Evolutionary conservation across 495 filamentous ascomycete genomes (phyloP), one percentile per base, ranked within the genome.

Genomic region (Podospora appendiculata): DNA sequence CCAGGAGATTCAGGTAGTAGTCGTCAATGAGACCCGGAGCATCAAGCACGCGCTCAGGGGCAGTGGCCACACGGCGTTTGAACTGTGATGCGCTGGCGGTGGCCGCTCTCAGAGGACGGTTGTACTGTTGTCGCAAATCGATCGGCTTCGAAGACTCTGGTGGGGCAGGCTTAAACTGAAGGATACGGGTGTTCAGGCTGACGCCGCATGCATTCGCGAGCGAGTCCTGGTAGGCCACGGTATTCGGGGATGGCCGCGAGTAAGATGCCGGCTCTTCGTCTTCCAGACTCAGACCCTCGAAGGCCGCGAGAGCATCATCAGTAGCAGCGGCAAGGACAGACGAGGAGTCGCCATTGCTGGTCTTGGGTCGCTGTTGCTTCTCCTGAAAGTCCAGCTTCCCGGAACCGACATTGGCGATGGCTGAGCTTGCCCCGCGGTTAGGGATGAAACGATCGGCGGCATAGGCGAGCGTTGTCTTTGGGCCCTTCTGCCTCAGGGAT

Each of bases 111-210:
- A 97, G 79, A 35, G 93, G 94, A 50, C 93, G 87, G 75, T 97
- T 99, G 78, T 99, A 99, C 62, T 97, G 94, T 43, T 92, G 85
- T 33, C 93, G 87, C 54, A 99, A 82, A 63, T 99, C 94, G 65
- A 97, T 95, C 16, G 94, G 94, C 77, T 95, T 95, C 12, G 90
- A 94, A 0, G 91, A 95, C 74, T 97, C 93, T 2, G 93, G 93
- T 10, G 93, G 83, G 0, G 92, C 89, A 10, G 93, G 93, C 83
- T 99, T 97, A 80, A 95, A 99, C 19, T 92, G 87, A n/a, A 99
- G 82, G 54, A 99, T 99, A 42, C 93, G 88, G 48, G 89, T 92
- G 72, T 89, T 95, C 46, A 96, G 78, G 58, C 80, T 90, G 40
- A 99, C 88, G 41, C 91, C 94, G 63, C 93, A 97, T 16, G 93